Conservation (phyloP, 306 rosid species). For the barrel medic (Medicago truncatula) region MtrunA17r5.0-ANR NC_053048.1:37404001-37404500, state of each 20-base stretch:
- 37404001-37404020: conserved; percentile 69
- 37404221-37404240: conserved; percentile 22
- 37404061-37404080: conserved; percentile 76
- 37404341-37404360: conserved; percentile 5
- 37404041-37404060: conserved; percentile 83
- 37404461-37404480: no score
- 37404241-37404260: conserved; percentile 17
- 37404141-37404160: conserved; percentile 53
- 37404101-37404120: conserved; percentile 57
- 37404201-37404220: conserved; percentile 6
- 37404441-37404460: no score
- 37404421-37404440: no score
- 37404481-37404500: no score
- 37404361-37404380: conserved; percentile 12
- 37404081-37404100: conserved; percentile 65
- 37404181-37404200: conserved; percentile 73
- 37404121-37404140: conserved; percentile 55
- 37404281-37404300: conserved; percentile 11
- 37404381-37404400: conserved; percentile 2
- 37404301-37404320: background rate
- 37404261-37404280: conserved; percentile 4
- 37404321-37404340: background rate
- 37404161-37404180: conserved; percentile 62
- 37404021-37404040: conserved; percentile 83
- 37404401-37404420: no score